Conservation (phyloP, 148 eudicot species). For the Tetragonia tetragonoides region DNA sequence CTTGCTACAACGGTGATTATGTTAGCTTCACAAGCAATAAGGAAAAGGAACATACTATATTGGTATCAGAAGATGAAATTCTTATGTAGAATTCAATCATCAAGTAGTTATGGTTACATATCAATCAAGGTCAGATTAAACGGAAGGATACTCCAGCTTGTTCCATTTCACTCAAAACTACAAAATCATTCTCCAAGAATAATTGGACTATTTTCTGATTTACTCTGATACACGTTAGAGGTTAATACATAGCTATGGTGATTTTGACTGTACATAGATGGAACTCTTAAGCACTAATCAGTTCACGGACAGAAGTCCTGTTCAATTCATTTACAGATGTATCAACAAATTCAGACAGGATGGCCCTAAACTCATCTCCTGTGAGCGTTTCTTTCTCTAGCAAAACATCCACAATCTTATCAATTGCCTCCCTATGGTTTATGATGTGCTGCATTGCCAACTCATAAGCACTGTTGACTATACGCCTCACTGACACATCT, state of each 20-base stretch:
- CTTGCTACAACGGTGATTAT: not conserved
- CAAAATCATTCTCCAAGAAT: too few relatives aligned
- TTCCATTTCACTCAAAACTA: too few relatives aligned
- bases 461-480: conserved; percentile 58
- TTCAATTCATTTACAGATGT: conserved; percentile 28
- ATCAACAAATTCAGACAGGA: conserved; percentile 56
- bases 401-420: conserved; percentile 68
- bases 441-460: conserved; percentile 60
- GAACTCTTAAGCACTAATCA: conserved; percentile 48
- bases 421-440: conserved; percentile 70
- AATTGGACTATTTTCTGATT: too few relatives aligned
- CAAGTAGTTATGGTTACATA: too few relatives aligned
- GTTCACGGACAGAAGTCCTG: conserved; percentile 40
- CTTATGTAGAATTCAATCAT: not conserved
- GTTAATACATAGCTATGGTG: too few relatives aligned
- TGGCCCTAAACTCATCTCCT: conserved; percentile 72
- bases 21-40: not conserved
- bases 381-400: conserved; percentile 70
- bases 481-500: conserved; percentile 47
- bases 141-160: too few relatives aligned
- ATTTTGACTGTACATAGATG: too few relatives aligned
- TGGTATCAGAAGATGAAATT: not conserved
- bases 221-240: too few relatives aligned
- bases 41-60: not conserved
- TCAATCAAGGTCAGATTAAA: too few relatives aligned